Percentiles rank a stretch among this genome's conserved stretches.
Evolutionary conservation across 306 rosid genomes (phyloP).

Genomic region (Acacia melanoxylon): DNA sequence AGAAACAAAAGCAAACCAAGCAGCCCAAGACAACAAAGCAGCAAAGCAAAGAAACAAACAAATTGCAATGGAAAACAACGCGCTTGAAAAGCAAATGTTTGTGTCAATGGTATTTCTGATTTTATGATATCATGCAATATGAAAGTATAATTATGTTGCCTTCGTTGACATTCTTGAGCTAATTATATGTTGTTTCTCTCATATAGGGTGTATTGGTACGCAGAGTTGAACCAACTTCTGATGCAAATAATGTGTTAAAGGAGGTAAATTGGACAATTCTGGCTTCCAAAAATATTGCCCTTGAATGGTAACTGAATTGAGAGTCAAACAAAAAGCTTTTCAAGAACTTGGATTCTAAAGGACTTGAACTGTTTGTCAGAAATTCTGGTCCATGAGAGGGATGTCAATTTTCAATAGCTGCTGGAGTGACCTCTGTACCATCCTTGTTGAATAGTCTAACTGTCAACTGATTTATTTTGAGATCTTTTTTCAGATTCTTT

Average conservation of each 20-base stretch:
- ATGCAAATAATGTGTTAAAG: slow-evolving; percentile 80
- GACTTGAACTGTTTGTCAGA: neutral
- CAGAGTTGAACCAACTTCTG: slow-evolving; percentile 90
- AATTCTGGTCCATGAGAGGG: slow-evolving; percentile 18
- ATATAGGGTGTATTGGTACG: slow-evolving; percentile 92
- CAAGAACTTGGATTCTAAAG: slow-evolving; percentile 5
- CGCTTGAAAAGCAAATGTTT: neutral
- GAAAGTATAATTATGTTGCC: slow-evolving; percentile 5
- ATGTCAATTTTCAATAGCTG: neutral
- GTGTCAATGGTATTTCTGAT: neutral
- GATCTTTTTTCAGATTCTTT: slow-evolving; percentile 10
- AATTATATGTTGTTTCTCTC: slow-evolving; percentile 27
- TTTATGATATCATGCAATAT: neutral
- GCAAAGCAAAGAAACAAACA: too few relatives aligned
- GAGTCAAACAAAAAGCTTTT: slow-evolving; percentile 12
- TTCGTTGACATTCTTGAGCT: slow-evolving; percentile 25
- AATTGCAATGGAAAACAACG: too few relatives aligned
- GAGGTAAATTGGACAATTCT: slow-evolving; percentile 58
- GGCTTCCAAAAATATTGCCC: slow-evolving; percentile 22
- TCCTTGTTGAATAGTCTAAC: slow-evolving; percentile 26
- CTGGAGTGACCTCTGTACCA: slow-evolving; percentile 8
- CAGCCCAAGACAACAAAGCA: too few relatives aligned
- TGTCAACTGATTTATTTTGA: slow-evolving; percentile 14
- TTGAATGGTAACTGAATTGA: slow-evolving; percentile 9
- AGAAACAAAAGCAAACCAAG: too few relatives aligned